phyloP scores from a whole-genome alignment of 768 basidiomycete species.

The Tephrocybe rancida region DNA sequence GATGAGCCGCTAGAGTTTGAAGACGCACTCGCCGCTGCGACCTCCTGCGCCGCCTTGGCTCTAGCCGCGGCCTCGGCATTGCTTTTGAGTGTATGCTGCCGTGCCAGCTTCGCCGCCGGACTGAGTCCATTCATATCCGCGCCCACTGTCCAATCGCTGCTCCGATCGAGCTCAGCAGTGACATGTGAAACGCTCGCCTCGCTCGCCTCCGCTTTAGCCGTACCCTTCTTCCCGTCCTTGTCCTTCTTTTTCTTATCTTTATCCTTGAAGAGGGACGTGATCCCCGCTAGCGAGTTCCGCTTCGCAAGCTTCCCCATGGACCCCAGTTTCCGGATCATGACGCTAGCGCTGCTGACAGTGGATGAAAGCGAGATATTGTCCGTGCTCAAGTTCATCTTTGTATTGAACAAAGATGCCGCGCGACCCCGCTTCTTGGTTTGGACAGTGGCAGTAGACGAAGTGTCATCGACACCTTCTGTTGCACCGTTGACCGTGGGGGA shows the following conservation, averaged over 20 bases:
- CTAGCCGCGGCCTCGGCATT: slow-evolving; percentile 78
- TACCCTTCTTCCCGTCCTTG: slow-evolving; percentile 46
- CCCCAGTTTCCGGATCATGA: slow-evolving; percentile 96
- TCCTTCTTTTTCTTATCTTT: slow-evolving; percentile 61
- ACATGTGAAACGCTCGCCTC: slow-evolving; percentile 76
- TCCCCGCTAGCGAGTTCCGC: slow-evolving; percentile 86
- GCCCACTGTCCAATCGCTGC: slow-evolving; percentile 61
- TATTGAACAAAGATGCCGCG: slow-evolving; percentile 82
- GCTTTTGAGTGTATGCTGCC: slow-evolving; percentile 90
- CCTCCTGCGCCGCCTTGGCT: slow-evolving; percentile 60
- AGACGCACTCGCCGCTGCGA: slow-evolving; percentile 36
- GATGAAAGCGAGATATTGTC: slow-evolving; percentile 96
- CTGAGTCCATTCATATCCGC: slow-evolving; percentile 73
- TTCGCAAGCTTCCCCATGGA: slow-evolving; percentile 88
- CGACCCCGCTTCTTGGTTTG: slow-evolving; percentile 73
- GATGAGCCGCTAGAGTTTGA: slow-evolving; percentile 35
- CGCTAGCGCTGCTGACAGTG: slow-evolving; percentile 91
- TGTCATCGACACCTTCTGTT: slow-evolving; percentile 40
- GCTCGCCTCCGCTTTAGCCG: slow-evolving; percentile 60
- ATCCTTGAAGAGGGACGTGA: slow-evolving; percentile 94
- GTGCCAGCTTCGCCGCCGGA: slow-evolving; percentile 86
- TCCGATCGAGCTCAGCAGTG: slow-evolving; percentile 82
- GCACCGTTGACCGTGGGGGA: slow-evolving; percentile 21
- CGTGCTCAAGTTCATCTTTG: slow-evolving; percentile 83
- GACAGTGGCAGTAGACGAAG: slow-evolving; percentile 42